These are phyloP conservation scores for Puccinellia tenuiflora DNA, from an alignment of 176 grass and related monocot species.

Conservation along the genomic window DNA sequence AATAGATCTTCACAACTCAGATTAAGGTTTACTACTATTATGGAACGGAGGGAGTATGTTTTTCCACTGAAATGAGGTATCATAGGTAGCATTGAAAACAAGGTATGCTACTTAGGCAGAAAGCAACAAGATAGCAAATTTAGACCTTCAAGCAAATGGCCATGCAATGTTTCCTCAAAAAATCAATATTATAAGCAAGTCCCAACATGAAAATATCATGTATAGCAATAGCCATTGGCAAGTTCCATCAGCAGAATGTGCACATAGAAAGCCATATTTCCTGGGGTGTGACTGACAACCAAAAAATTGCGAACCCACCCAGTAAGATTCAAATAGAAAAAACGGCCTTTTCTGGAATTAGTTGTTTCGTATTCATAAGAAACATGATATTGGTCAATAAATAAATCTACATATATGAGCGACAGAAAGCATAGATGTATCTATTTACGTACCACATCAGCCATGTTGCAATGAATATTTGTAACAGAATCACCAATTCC, in stretches of 20 bases:
- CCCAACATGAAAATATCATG: not conserved
- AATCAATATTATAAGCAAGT: not conserved
- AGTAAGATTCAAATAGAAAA: no score
- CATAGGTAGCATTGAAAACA: not conserved
- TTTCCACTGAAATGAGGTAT: not conserved
- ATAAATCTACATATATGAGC: no score
- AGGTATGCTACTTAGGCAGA: not conserved
- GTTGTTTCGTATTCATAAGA: no score
- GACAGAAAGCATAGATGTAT: not conserved
- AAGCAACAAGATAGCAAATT: not conserved
- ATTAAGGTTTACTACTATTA: not conserved
- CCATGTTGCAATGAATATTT: conserved; percentile 77
- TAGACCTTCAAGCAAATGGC: not conserved
- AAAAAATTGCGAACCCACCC: no score
- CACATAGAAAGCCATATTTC: not conserved
- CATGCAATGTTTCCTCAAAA: not conserved
- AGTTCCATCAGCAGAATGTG: not conserved
- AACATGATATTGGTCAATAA: no score
- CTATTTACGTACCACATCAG: conserved; percentile 56
- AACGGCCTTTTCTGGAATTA: no score
- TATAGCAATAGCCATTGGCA: not conserved
- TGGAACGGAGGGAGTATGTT: no score
- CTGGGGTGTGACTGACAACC: not conserved
- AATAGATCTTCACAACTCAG: not conserved
- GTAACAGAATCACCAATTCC: conserved; percentile 80